Conservation (phyloP, 2,329 filamentous ascomycete genomes). For the Xylariaceae sp. region DNA sequence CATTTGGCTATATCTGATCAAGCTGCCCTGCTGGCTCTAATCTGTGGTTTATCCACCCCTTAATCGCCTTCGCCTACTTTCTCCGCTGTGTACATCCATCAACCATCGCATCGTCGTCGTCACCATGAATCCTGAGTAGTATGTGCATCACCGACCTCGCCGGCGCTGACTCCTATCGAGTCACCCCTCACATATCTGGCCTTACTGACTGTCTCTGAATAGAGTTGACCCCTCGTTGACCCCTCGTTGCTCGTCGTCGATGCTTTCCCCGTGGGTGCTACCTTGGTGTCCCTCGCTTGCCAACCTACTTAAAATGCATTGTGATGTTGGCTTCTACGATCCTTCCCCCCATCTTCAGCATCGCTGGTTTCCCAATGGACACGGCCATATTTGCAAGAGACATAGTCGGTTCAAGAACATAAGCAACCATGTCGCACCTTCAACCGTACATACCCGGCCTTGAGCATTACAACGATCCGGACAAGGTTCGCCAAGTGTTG, state of each 20-base stretch:
- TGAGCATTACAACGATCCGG: conserved; percentile 19
- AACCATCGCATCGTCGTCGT: conserved; percentile 27
- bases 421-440: conserved; percentile 11
- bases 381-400: no score
- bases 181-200: conserved; percentile 8
- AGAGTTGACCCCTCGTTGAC: conserved; percentile 20
- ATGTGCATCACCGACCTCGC: conserved; percentile 40
- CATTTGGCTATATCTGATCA: not conserved
- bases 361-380: not conserved
- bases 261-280: not conserved
- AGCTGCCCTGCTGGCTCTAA: conserved; percentile 9
- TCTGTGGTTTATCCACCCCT: conserved; percentile 8
- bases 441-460: conserved; percentile 15
- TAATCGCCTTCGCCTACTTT: conserved; percentile 9
- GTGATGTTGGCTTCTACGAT: conserved; percentile 1
- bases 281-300: conserved; percentile 5
- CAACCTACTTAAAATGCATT: conserved; percentile 5
- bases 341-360: conserved; percentile 3
- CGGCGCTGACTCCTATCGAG: conserved; percentile 3
- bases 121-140: conserved; percentile 93
- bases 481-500: conserved; percentile 20
- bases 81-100: conserved; percentile 14
- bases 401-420: no score
- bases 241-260: conserved; percentile 6
- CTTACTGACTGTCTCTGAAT: conserved; percentile 15